Percentiles rank a stretch among this genome's conserved stretches.
phyloP scores from a whole-genome alignment of 306 rosid genomes.

The Fagus crenata region DNA sequence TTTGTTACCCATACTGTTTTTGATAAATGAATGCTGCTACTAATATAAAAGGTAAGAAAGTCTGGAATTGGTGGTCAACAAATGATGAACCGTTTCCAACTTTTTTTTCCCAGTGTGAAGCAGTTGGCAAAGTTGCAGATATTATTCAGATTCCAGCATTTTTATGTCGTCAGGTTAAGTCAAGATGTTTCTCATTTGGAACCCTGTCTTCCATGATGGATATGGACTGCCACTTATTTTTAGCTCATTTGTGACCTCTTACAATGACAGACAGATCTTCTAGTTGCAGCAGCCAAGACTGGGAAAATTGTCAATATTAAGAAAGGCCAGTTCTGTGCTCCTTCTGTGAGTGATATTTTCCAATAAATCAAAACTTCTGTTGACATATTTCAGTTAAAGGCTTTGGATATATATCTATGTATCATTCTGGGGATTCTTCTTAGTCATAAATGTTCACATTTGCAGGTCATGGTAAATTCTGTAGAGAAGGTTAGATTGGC shows the following conservation, averaged over 20 bases:
- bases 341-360: constrained; percentile 70
- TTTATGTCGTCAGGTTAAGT: constrained; percentile 79
- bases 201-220: no score
- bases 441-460: constrained; percentile 20
- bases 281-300: constrained; percentile 94
- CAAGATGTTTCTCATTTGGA: no score
- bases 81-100: neutral
- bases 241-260: constrained; percentile 37
- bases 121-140: constrained; percentile 93
- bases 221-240: neutral
- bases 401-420: constrained; percentile 1
- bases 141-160: constrained; percentile 98
- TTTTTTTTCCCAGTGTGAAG: constrained; percentile 63
- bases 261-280: constrained; percentile 88
- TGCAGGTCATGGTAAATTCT: constrained; percentile 86
- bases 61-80: neutral
- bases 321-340: constrained; percentile 98
- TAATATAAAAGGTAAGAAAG: neutral
- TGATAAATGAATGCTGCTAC: neutral
- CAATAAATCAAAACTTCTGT: constrained; percentile 21
- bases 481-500: constrained; percentile 91
- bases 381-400: constrained; percentile 7
- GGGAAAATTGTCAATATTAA: constrained; percentile 85
- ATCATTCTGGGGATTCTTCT: constrained; percentile 16
- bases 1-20: neutral